Base-by-base conservation (phyloP, 1,284 basidiomycete species). In the Puccinia hordei region DNA sequence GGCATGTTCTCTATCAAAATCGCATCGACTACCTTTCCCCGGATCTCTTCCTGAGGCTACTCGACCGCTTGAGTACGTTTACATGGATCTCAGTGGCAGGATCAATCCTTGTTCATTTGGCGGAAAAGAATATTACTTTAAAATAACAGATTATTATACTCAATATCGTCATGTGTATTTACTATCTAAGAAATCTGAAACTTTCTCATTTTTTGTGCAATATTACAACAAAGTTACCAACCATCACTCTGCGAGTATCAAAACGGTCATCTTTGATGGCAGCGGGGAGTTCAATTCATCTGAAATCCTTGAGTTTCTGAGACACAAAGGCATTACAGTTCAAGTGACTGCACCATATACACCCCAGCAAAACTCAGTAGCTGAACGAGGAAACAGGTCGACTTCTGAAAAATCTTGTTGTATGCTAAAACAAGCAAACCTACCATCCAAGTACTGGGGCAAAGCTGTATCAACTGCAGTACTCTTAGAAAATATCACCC, bases 401-500 rank as follows among this genome's bases (percentile, higher is more conserved):
- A 65, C 63, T 10, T 65, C 63, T n/a, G 35, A 65, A 22, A 65
- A 65, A 19, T 15, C 63, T n/a, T 22, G 35, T 15, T 35, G 30
- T 22, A 27, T 65, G 27, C 35, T 65, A 1, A 65, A 65, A 19
- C 63, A 65, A 19, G 27, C 27, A 6, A 65, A 65, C 5, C 63
- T 65, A 9, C 63, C 63, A 10, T 41, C 19, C 2, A 22, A n/a
- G 19, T 65, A 65, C 63, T 65, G 63, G 63, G 63, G 6, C 4
- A 33, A 65, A 24, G 57, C 27, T 17, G 73, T 74, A 3, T 30
- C 15, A 4, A 74, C 73, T 4, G 41, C 53, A 0, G 4, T 61
- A n/a, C 61, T 59, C n/a, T 49, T 74, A 4, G 73, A 74, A 38
- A 74, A 59, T 51, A 46, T 76, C 35, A 76, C 73, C 15, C 61